These are phyloP conservation scores for Pleoardoris graminearum DNA, from an alignment of 2,329 filamentous ascomycete species.

Conservation along the genomic window DNA sequence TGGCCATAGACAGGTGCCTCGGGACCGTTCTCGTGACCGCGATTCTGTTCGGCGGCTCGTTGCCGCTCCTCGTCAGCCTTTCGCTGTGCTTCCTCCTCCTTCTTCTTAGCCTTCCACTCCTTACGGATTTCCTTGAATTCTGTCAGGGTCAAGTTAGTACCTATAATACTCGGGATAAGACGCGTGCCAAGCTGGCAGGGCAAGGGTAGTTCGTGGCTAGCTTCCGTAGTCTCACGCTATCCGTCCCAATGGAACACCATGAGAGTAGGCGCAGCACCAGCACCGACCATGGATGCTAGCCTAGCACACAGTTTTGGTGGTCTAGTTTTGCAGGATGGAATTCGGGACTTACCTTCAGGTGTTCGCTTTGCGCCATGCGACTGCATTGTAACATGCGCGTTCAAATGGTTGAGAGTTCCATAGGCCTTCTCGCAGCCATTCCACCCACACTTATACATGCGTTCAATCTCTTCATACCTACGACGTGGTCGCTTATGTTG, in stretches of 20 bases:
- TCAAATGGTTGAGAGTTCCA: conserved; percentile 94
- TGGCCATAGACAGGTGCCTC: conserved; percentile 52
- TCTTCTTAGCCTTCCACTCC: conserved; percentile 99
- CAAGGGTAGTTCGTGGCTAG: conserved; percentile 48
- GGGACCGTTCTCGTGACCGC: conserved; percentile 57
- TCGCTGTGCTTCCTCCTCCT: conserved; percentile 90
- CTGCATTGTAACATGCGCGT: conserved; percentile 99
- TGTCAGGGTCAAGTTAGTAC: conserved; percentile 53
- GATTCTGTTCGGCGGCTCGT: conserved; percentile 61
- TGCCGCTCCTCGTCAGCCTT: conserved; percentile 87
- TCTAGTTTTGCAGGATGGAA: conserved; percentile 12
- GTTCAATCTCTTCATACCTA: conserved; percentile 96
- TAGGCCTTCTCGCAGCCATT: conserved; percentile 99
- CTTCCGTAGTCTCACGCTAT: conserved; percentile 51
- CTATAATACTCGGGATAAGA: conserved; percentile 29
- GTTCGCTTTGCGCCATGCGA: conserved; percentile 93
- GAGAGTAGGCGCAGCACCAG: conserved; percentile 55
- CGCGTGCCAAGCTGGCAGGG: conserved; percentile 40
- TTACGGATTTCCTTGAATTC: conserved; percentile 99
- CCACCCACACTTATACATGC: conserved; percentile 99
- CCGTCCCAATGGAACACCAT: conserved; percentile 56
- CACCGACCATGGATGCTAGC: conserved; percentile 40
- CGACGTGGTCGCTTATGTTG: conserved; percentile 94
- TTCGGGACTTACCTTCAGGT: conserved; percentile 78
- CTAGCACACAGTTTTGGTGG: conserved; percentile 35